A percentile compares a stretch with the other conserved stretches of the same genome.
Conservation (phyloP, 805 yeast genomes). For the Wilhelminamyces savonicus region DNA sequence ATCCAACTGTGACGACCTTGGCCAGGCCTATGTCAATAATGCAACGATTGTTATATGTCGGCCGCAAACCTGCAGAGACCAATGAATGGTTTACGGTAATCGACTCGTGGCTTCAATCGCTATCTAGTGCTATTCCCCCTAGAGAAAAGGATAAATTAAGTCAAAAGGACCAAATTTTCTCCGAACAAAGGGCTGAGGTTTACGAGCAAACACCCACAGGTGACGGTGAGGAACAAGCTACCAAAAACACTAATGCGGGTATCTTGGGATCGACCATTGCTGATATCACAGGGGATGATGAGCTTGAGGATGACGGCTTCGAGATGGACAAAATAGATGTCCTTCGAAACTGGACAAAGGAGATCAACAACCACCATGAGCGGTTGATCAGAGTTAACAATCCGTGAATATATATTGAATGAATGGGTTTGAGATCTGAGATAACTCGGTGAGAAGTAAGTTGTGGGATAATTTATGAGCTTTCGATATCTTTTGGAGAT, state of each 20-base stretch:
- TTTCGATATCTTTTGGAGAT: too few species aligned
- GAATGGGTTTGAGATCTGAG: too few species aligned
- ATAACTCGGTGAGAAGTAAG: too few species aligned
- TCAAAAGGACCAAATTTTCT: slow-evolving; percentile 30
- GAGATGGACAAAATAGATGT: slow-evolving; percentile 6
- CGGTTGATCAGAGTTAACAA: too few species aligned
- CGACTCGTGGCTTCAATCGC: slow-evolving; percentile 12
- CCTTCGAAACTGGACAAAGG: slow-evolving; percentile 10
- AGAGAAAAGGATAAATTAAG: slow-evolving; percentile 20
- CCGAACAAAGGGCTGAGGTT: slow-evolving; percentile 26
- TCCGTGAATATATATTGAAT: too few species aligned
- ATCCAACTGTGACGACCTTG: too few species aligned
- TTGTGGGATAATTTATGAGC: too few species aligned
- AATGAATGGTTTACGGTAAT: slow-evolving; percentile 3
- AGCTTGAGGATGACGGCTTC: slow-evolving; percentile 14
- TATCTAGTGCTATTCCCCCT: slow-evolving; percentile 23
- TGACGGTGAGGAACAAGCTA: background rate
- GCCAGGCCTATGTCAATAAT: too few species aligned
- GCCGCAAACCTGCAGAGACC: too few species aligned
- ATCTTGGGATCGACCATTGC: slow-evolving; percentile 7
- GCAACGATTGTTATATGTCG: too few species aligned
- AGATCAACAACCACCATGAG: slow-evolving; percentile 4
- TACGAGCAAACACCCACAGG: slow-evolving; percentile 2
- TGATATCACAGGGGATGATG: slow-evolving; percentile 1
- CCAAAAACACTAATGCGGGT: slow-evolving; percentile 5